A percentile compares a stretch with the other conserved stretches of the same genome.
Evolutionary conservation across 2,329 filamentous ascomycete species (phyloP).

Genomic region (Hypoxylon sp.): DNA sequence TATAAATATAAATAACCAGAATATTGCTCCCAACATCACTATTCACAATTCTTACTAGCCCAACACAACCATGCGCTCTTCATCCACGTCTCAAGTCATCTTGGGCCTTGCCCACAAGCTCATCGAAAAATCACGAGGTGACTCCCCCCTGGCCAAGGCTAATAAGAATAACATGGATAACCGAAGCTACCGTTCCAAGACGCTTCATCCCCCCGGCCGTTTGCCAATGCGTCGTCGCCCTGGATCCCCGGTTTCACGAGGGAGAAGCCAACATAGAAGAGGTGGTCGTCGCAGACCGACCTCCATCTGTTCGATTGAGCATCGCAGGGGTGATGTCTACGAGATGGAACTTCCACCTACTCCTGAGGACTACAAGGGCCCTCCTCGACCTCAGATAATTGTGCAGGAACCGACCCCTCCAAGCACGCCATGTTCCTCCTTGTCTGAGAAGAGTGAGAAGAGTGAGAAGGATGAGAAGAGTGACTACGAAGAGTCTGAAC

Average conservation of each 20-base stretch:
- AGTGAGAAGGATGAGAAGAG: neutral
- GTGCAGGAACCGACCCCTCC: slow-evolving; percentile 6
- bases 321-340: neutral
- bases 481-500: neutral
- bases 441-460: neutral
- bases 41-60: neutral
- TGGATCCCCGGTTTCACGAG: neutral
- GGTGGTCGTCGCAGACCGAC: neutral
- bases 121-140: neutral
- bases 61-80: neutral
- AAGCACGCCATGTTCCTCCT: neutral
- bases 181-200: neutral
- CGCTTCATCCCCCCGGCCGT: too few species aligned
- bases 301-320: neutral
- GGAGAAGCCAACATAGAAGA: neutral
- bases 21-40: neutral
- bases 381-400: neutral
- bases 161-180: neutral
- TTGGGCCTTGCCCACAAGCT: neutral
- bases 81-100: neutral
- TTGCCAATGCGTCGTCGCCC: neutral
- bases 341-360: slow-evolving; percentile 2
- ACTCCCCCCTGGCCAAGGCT: neutral
- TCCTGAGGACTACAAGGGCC: neutral
- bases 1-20: neutral